A percentile compares a stretch with the other conserved stretches of the same genome.
phyloP scores from a whole-genome alignment of 2,329 filamentous ascomycete species.

The Trichoderma aggressivum region DNA sequence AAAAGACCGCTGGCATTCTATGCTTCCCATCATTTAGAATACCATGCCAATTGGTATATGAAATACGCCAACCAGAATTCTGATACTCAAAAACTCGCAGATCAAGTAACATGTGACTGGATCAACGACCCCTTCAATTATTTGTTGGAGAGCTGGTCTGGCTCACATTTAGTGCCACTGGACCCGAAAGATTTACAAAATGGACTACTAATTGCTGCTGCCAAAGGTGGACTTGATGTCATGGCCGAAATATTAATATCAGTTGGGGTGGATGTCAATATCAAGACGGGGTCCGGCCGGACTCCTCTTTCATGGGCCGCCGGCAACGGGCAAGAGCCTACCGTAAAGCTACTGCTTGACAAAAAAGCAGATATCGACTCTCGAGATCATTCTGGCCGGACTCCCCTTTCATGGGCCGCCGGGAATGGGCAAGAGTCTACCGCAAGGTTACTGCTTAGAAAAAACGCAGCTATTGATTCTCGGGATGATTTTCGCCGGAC shows the following conservation, averaged over 20 bases:
- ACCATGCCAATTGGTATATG: background rate
- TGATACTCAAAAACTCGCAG: accelerated
- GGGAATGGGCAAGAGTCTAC: background rate
- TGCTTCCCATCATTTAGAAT: background rate
- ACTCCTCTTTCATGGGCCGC: background rate
- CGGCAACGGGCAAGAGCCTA: background rate
- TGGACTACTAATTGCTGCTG: background rate
- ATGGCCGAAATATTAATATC: background rate
- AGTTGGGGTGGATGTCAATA: accelerated
- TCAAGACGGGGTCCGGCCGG: too few relatives aligned
- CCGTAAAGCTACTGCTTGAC: background rate
- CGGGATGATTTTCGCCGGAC: background rate
- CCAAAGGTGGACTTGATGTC: background rate
- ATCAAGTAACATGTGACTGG: accelerated
- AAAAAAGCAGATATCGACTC: too few relatives aligned
- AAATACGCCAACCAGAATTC: background rate
- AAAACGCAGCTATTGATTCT: accelerated
- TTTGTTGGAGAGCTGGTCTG: background rate
- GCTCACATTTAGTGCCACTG: accelerated
- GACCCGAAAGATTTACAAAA: accelerated
- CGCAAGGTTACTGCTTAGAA: background rate
- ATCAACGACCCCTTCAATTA: background rate
- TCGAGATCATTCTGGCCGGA: background rate
- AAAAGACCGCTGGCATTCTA: background rate
- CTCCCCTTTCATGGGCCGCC: background rate